These are phyloP conservation scores for Rhodosporidiobolus odoratus DNA, from an alignment of 768 basidiomycete species.

Conservation along the genomic window DNA sequence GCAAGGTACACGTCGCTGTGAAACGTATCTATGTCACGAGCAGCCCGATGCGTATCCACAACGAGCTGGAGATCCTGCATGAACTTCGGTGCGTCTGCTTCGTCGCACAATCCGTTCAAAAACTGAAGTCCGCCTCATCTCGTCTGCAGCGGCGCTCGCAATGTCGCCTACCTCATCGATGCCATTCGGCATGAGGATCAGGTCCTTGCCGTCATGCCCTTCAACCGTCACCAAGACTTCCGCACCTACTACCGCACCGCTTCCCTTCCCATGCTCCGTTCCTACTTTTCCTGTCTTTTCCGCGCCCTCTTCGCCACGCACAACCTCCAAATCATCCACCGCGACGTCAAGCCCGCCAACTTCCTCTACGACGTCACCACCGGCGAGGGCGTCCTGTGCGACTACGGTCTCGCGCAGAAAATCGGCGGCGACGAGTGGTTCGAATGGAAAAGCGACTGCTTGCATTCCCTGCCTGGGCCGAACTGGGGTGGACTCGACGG, in stretches of 20 bases:
- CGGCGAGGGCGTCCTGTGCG: conserved; percentile 78
- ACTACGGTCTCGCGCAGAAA: conserved; percentile 84
- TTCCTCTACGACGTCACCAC: conserved; percentile 85
- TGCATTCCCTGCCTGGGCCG: conserved; percentile 63
- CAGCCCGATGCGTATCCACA: conserved; percentile 81
- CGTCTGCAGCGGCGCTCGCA: conserved; percentile 62
- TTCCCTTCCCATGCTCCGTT: conserved; percentile 68
- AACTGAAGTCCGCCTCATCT: conserved; percentile 43
- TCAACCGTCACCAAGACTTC: conserved; percentile 86
- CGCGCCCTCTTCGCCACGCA: conserved; percentile 85
- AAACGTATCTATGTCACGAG: conserved; percentile 97
- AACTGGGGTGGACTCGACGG: conserved; percentile 19
- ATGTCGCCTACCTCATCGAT: conserved; percentile 87
- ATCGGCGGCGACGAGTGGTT: conserved; percentile 39
- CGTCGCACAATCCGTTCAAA: too few relatives aligned
- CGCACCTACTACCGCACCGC: conserved; percentile 75
- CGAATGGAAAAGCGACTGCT: conserved; percentile 53
- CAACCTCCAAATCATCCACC: conserved; percentile 77
- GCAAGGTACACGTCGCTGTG: conserved; percentile 69
- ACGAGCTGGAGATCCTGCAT: conserved; percentile 86
- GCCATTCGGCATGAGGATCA: conserved; percentile 88
- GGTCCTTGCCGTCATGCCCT: conserved; percentile 89
- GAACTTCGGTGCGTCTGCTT: conserved; percentile 50
- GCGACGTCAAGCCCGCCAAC: conserved; percentile 97
- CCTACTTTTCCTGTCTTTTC: conserved; percentile 85